phyloP scores from a whole-genome alignment of 805 yeast genomes.

The Pichia exigua region DNA sequence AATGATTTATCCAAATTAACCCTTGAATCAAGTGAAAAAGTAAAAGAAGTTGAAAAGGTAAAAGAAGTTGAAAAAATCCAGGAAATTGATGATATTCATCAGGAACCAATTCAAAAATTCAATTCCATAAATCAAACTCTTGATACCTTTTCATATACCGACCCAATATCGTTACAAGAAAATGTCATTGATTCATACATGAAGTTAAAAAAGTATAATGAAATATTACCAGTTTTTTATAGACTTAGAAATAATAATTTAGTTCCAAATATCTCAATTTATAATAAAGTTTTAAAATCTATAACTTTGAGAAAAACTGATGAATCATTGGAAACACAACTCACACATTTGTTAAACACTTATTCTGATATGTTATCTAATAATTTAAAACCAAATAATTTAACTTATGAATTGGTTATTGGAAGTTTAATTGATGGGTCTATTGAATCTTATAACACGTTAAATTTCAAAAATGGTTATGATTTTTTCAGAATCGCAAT shows the following conservation, averaged over 20 bases:
- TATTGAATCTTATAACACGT: constrained; percentile 31
- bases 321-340: constrained; percentile 47
- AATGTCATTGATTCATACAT: constrained; percentile 20
- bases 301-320: constrained; percentile 45
- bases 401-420: constrained; percentile 48
- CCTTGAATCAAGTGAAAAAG: constrained; percentile 1
- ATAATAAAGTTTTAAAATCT: constrained; percentile 48
- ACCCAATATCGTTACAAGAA: constrained; percentile 15
- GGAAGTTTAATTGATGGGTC: constrained; percentile 44
- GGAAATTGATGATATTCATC: neutral
- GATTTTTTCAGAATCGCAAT: constrained; percentile 44
- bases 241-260: constrained; percentile 28
- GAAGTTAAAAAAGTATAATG: constrained; percentile 22
- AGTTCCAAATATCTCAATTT: constrained; percentile 44
- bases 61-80: neutral
- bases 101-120: neutral
- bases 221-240: constrained; percentile 27
- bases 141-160: constrained; percentile 1
- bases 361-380: constrained; percentile 58
- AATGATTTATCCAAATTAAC: constrained; percentile 12
- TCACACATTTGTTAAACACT: constrained; percentile 55
- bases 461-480: constrained; percentile 32
- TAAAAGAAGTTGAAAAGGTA: neutral
- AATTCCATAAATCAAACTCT: constrained; percentile 1
- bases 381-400: constrained; percentile 45